phyloP scores from a whole-genome alignment of 305 asterid genomes.

The Fraxinus albicans region DNA sequence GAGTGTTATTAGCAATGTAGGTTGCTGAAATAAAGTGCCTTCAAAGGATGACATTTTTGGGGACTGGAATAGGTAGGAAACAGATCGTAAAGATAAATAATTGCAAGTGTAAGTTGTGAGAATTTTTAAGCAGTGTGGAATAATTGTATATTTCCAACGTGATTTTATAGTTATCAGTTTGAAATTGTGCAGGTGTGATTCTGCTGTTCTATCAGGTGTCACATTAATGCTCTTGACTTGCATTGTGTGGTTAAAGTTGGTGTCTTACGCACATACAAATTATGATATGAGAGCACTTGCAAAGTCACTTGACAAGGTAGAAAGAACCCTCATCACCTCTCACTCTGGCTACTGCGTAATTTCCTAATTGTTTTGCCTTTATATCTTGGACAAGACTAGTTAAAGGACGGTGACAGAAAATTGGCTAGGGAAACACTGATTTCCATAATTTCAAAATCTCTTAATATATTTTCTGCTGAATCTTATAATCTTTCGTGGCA shows the following conservation, averaged over 20 bases:
- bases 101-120: neutral
- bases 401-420: neutral
- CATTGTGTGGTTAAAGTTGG: conserved; percentile 92
- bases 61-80: neutral
- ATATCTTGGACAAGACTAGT: conserved; percentile 2
- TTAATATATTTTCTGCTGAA: neutral
- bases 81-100: neutral
- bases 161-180: conserved; percentile 23
- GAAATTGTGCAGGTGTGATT: conserved; percentile 76
- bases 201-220: conserved; percentile 90
- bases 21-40: conserved; percentile 13
- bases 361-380: neutral
- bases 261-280: conserved; percentile 92
- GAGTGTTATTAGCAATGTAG: conserved; percentile 13
- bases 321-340: conserved; percentile 9
- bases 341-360: neutral
- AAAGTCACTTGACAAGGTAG: conserved; percentile 79
- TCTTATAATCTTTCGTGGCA: conserved; percentile 6
- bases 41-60: conserved; percentile 5
- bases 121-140: neutral
- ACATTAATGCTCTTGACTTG: conserved; percentile 75
- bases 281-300: conserved; percentile 80
- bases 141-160: conserved; percentile 4
- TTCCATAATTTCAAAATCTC: neutral
- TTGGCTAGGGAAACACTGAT: neutral